These are phyloP conservation scores for Stylonectria norvegica DNA, from an alignment of 2,329 filamentous ascomycete genomes.

Conservation along the genomic window DNA sequence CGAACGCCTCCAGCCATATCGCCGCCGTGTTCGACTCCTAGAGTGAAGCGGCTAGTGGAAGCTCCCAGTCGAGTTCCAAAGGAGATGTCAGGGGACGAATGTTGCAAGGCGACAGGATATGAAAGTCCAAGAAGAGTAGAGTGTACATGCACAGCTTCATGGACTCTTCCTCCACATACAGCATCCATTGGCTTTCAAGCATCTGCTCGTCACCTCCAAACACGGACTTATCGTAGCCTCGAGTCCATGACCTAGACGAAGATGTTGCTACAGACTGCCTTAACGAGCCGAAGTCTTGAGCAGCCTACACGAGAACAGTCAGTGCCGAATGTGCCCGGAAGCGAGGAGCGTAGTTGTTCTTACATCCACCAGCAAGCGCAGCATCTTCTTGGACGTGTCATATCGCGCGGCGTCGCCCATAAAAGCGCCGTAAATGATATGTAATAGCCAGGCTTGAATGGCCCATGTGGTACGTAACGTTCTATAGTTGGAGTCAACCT, in stretches of 20 bases:
- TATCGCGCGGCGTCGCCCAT: constrained; percentile 24
- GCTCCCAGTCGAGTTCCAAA: constrained; percentile 34
- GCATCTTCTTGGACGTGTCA: constrained; percentile 25
- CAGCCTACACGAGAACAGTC: constrained; percentile 9
- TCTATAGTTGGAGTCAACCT: constrained; percentile 23
- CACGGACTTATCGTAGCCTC: background rate
- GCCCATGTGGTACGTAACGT: constrained; percentile 24
- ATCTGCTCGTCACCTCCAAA: constrained; percentile 9
- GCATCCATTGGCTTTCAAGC: constrained; percentile 22
- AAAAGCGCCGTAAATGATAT: constrained; percentile 30
- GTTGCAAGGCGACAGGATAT: constrained; percentile 30
- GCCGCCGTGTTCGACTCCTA: constrained; percentile 30
- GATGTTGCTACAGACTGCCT: constrained; percentile 24
- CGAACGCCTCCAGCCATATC: constrained; percentile 24
- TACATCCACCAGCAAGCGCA: constrained; percentile 27
- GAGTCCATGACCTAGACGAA: constrained; percentile 6
- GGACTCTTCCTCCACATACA: constrained; percentile 29
- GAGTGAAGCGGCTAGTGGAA: constrained; percentile 25
- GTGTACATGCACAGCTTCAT: constrained; percentile 30
- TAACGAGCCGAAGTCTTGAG: constrained; percentile 26
- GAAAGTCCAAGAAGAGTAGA: constrained; percentile 29
- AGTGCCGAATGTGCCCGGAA: too few relatives aligned
- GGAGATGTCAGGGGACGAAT: constrained; percentile 28
- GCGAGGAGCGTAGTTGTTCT: constrained; percentile 5
- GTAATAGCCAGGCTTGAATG: constrained; percentile 30